phyloP scores from a whole-genome alignment of 2,329 filamentous ascomycete genomes.

The Clonostachys chloroleuca region DNA sequence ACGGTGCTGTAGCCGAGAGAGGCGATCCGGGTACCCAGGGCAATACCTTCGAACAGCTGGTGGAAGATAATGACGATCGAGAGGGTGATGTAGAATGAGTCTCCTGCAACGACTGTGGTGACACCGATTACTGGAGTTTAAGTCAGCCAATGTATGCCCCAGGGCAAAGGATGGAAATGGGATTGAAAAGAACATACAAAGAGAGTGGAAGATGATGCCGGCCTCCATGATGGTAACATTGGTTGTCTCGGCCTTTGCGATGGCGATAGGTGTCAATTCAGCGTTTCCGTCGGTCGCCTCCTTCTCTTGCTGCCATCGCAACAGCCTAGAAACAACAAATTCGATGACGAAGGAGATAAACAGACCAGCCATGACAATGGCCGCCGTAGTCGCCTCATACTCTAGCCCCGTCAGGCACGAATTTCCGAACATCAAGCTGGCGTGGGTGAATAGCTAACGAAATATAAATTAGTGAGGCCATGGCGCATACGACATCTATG shows the following conservation, averaged over 20 bases:
- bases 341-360: constrained; percentile 71
- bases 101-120: constrained; percentile 54
- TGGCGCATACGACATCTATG: no score
- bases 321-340: constrained; percentile 57
- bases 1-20: constrained; percentile 32
- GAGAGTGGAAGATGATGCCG: constrained; percentile 72
- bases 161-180: no score
- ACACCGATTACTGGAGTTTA: constrained; percentile 50
- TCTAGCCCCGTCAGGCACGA: constrained; percentile 60
- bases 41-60: constrained; percentile 74
- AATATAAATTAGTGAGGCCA: no score
- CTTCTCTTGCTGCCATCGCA: constrained; percentile 28
- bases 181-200: constrained; percentile 38
- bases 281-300: constrained; percentile 12
- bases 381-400: constrained; percentile 66
- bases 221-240: constrained; percentile 67
- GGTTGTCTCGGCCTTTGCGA: constrained; percentile 42
- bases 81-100: constrained; percentile 51
- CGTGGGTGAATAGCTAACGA: constrained; percentile 66
- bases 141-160: neutral
- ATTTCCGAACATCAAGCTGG: constrained; percentile 67
- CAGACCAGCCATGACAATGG: constrained; percentile 70
- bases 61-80: constrained; percentile 71
- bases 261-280: constrained; percentile 12
- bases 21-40: constrained; percentile 67